Evolutionary conservation across 495 filamentous ascomycete genomes (phyloP), one percentile per base, ranked within the genome.

Genomic region (Podospora appendiculata): DNA sequence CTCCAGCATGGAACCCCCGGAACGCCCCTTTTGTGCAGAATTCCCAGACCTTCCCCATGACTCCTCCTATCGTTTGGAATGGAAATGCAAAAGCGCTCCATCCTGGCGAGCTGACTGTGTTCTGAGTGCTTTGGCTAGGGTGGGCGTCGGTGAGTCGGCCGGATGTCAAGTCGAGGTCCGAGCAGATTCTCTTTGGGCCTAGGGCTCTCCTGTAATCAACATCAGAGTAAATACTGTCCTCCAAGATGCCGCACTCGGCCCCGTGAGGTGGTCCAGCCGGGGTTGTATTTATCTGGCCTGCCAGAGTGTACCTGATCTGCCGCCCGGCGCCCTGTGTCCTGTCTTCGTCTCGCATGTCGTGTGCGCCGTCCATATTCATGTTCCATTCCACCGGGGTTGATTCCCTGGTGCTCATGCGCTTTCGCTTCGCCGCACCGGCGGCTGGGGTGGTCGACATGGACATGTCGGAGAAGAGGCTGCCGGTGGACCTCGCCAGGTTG

Each of bases 1-100:
- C 89, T 19, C 89, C 90, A 12, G 89, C 87, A 51, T 91, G 84
- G 68, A 96, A 96, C 0, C 90, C 90, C 45, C 76, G 72, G 62
- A 96, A 91, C 0, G 85, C 79, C 9, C 81, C 79, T 1, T 75
- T 73, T 60, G 75, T 86, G 75, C 89, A 93, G 54, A 94, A 89
- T 60, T 90, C 79, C 74, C 87, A 88, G 8, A 93, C 82, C 64
- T 84, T 91, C 7, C 87, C 87, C 8, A 89, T 83, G 25, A 87
- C 79, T 34, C 73, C 70, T 10, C 77, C 75, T 46, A 77, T 64
- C 8, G 74, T 71, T 32, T 64, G 59, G 13, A 75, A 52, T 36
- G 71, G 70, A 34, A 73, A 59, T 36, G 71, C 70, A 33, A 73
- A 59, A 32, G 67, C 67, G 13, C 68, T 74, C 78, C 78, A 81